phyloP scores from a whole-genome alignment of 2,329 filamentous ascomycete genomes.

The Tolypocladium sp. region DNA sequence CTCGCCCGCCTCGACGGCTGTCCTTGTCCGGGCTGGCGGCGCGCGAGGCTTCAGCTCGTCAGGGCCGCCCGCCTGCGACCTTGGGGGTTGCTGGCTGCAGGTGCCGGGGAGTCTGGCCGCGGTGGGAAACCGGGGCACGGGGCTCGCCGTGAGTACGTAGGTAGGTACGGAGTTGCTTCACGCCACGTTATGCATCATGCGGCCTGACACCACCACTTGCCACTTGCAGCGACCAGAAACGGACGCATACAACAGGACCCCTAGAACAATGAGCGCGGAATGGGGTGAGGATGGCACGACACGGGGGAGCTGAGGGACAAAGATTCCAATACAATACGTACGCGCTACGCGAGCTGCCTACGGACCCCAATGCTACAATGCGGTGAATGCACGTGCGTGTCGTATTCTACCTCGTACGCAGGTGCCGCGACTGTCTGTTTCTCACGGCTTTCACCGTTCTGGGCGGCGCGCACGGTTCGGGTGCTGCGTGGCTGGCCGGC shows the following conservation, averaged over 20 bases:
- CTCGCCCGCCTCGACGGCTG: not conserved
- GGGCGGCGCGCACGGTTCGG: not conserved
- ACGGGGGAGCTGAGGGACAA: too few species aligned
- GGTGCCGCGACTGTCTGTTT: not conserved
- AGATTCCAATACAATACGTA: too few species aligned
- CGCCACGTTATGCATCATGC: not conserved
- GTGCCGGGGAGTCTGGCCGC: too few species aligned
- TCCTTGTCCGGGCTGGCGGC: too few species aligned
- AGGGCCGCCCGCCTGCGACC: not conserved
- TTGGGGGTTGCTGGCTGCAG: not conserved
- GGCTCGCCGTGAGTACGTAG: not conserved
- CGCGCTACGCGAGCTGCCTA: too few species aligned
- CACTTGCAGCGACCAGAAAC: not conserved
- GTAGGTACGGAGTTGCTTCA: too few species aligned
- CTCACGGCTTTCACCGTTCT: not conserved
- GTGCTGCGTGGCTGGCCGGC: not conserved
- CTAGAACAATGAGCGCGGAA: not conserved
- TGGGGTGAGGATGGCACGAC: not conserved
- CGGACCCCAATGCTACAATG: not conserved
- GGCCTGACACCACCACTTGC: not conserved
- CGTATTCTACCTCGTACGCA: not conserved
- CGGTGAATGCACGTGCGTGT: not conserved
- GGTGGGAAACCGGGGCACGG: too few species aligned
- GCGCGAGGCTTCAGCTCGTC: not conserved
- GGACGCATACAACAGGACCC: too few species aligned